Evolutionary conservation across 352 stramenopile genomes (phyloP), one percentile per base, ranked within the genome.

Genomic region (Hyaloperonospora brassicae): DNA sequence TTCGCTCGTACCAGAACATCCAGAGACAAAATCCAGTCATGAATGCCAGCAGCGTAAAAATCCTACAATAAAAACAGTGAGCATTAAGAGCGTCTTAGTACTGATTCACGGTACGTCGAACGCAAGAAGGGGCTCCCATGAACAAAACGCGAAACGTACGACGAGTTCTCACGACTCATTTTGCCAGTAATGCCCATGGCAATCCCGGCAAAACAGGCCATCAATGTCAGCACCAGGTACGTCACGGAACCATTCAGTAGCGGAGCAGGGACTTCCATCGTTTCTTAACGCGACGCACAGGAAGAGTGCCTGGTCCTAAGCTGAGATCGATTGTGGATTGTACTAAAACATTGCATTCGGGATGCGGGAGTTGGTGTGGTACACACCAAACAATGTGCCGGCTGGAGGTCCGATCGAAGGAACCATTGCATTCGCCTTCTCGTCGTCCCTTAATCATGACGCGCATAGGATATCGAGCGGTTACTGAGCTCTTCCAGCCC

Each of bases 11-110:
- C 84, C 84, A 94, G 65, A 94, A 92, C 67, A 94, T 84, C 84
- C 84, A 94, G 59, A 94, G 68, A 61, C 84, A 94, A 24, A 94
- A 52, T 27, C 84, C 84, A 14, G 72, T 79, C 71, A 94, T 91
- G 52, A 88, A 87, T 44, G 81, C 62, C 46, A 92, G 64, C 58
- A 92, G 62, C 43, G 76, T 88, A 55, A 91, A 92, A 47, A 94
- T 74, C 43, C 84, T 94, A 40, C 12, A 53, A n/a, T 50, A 17
- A 11, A 48, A 47, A 21, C 11, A 42, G 4, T 5, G 11, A 44
- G 2, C 22, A 23, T 44, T 23, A 10, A 22, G 22, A n/a, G 0
- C 21, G 14, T 22, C n/a, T 10, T 44, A 44, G n/a, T 21, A 44
- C 14, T 44, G 22, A 25, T 44, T 11, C n/a, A 23, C 13, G 8